Evolutionary conservation across 768 basidiomycete species (phyloP).

Genomic region (Boletus sp.): DNA sequence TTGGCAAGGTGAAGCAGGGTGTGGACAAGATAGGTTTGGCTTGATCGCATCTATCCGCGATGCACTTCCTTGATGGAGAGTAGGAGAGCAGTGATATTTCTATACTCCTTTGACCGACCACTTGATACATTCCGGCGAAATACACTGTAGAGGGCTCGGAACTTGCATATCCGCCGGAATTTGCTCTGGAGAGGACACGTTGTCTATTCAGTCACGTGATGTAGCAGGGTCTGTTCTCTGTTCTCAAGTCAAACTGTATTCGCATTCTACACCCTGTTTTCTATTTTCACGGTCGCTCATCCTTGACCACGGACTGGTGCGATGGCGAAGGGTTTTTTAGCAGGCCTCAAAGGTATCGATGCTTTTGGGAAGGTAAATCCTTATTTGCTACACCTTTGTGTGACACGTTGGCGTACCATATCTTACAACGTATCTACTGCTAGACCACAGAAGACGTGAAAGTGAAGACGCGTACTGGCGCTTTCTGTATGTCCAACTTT

Average conservation of each 20-base stretch:
- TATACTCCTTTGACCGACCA: background rate
- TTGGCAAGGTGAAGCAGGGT: constrained; percentile 87
- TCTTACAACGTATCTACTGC: constrained; percentile 7
- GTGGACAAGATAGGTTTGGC: constrained; percentile 53
- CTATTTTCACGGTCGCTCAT: constrained; percentile 10
- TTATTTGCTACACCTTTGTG: background rate
- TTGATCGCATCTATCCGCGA: background rate
- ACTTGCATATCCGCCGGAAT: background rate
- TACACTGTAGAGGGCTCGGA: background rate
- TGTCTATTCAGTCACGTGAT: constrained; percentile 24
- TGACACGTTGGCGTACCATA: constrained; percentile 5
- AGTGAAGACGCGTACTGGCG: constrained; percentile 95
- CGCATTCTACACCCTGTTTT: constrained; percentile 8
- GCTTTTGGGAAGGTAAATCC: constrained; percentile 93
- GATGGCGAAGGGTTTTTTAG: constrained; percentile 81
- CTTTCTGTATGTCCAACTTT: constrained; percentile 60
- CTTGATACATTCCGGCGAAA: background rate
- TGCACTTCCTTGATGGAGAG: background rate
- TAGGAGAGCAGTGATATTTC: background rate
- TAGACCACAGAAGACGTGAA: constrained; percentile 99
- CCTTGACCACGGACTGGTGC: constrained; percentile 20
- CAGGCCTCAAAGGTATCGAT: constrained; percentile 85
- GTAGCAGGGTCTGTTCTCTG: background rate
- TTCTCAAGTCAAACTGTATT: background rate
- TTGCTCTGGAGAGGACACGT: constrained; percentile 22